A percentile compares a stretch with the other conserved stretches of the same genome.
Conservation (phyloP, 1,139 yeast genomes). For the Meyerozyma smithsonii region DNA sequence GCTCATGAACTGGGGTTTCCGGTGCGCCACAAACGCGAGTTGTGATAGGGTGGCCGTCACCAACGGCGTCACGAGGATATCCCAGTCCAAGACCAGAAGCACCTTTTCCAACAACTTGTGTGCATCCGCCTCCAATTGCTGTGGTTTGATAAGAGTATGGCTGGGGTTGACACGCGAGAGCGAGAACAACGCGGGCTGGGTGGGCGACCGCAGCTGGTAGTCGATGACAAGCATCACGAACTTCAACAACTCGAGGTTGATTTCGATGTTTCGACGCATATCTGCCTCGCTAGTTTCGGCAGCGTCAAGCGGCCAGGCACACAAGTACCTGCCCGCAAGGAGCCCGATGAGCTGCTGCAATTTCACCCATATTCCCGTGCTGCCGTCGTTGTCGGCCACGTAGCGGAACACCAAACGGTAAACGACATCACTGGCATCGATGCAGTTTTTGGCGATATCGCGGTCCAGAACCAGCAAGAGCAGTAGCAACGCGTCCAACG, state of each 20-base stretch:
- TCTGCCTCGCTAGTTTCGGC: conserved; percentile 50
- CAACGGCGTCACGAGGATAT: conserved; percentile 51
- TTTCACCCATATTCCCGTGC: conserved; percentile 39
- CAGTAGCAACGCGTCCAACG: conserved; percentile 29
- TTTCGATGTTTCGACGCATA: conserved; percentile 44
- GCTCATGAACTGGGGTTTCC: conserved; percentile 47
- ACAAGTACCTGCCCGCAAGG: conserved; percentile 18
- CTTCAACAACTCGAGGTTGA: conserved; percentile 64
- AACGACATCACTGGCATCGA: conserved; percentile 33
- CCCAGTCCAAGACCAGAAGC: conserved; percentile 50
- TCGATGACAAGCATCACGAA: conserved; percentile 69
- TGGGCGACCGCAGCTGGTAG: conserved; percentile 57
- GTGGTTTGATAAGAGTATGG: conserved; percentile 63
- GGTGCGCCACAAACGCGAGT: conserved; percentile 48
- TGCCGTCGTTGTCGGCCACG: conserved; percentile 42
- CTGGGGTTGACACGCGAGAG: conserved; percentile 53
- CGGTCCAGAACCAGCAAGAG: conserved; percentile 27
- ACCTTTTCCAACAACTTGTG: conserved; percentile 63
- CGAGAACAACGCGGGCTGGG: conserved; percentile 33
- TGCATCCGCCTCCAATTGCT: conserved; percentile 62
- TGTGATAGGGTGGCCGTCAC: conserved; percentile 53
- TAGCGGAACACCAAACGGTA: conserved; percentile 37
- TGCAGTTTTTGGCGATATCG: conserved; percentile 25
- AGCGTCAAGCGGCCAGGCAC: conserved; percentile 38
- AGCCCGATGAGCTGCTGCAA: conserved; percentile 36